Evolutionary conservation across 2,329 filamentous ascomycete species (phyloP).

Genomic region (Elsinoe ampelina): DNA sequence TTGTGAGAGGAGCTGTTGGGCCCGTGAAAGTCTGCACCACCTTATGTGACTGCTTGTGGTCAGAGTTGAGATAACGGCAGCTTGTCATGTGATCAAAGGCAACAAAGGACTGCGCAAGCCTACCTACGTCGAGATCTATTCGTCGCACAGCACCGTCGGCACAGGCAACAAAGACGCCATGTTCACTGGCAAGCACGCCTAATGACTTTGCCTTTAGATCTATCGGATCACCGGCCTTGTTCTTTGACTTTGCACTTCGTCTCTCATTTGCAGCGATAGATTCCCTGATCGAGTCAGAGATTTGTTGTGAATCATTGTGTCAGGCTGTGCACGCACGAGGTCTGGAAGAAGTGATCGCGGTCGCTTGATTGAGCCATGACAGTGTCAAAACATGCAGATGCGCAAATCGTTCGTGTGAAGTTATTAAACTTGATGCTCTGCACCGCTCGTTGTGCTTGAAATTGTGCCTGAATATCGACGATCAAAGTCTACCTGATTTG

Average conservation of each 20-base stretch:
- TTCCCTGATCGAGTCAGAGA: slow-evolving; percentile 30
- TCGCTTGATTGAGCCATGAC: slow-evolving; percentile 62
- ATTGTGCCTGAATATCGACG: too few relatives aligned
- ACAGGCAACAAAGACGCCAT: slow-evolving; percentile 69
- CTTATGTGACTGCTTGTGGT: slow-evolving; percentile 33
- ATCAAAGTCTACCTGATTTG: too few relatives aligned
- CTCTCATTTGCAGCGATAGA: slow-evolving; percentile 45
- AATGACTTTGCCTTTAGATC: slow-evolving; percentile 77
- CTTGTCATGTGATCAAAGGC: not conserved
- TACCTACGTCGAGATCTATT: slow-evolving; percentile 66
- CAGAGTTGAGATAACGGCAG: not conserved
- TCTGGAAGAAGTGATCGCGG: slow-evolving; percentile 82
- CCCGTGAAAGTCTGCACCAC: slow-evolving; percentile 53
- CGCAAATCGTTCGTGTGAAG: too few relatives aligned
- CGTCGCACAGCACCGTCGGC: slow-evolving; percentile 72
- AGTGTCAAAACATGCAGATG: not conserved
- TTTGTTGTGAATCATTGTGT: slow-evolving; percentile 3
- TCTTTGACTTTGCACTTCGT: slow-evolving; percentile 65
- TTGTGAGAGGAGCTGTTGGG: slow-evolving; percentile 70
- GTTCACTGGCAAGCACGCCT: slow-evolving; percentile 51
- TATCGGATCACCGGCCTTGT: slow-evolving; percentile 75
- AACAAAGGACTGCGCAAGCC: slow-evolving; percentile 17
- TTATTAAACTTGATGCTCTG: too few relatives aligned
- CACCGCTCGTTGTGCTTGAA: not conserved
- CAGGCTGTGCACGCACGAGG: slow-evolving; percentile 52